Evolutionary conservation across 805 yeast genomes (phyloP), one percentile per base, ranked within the genome.

Genomic region (Clavispora santaluciae): DNA sequence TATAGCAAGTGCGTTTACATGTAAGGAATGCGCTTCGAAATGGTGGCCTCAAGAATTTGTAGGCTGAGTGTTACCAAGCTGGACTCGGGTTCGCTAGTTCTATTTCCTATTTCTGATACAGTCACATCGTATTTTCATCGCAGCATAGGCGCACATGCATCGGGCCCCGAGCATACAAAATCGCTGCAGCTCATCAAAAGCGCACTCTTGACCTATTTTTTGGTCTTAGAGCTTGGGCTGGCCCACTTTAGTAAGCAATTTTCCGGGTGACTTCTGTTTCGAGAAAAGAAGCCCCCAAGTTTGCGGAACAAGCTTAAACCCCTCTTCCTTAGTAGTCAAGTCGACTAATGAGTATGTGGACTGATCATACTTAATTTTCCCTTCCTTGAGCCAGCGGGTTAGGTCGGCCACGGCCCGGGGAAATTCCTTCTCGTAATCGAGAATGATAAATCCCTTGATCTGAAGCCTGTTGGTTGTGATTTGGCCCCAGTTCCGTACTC

Each of bases 381-480:
- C 56, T 28, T 51, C 48, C 13, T 48, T 31, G 30, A 50, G 38
- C 43, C 50, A 49, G 8, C 28, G 21, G 10, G 47, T 13, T 17
- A 58, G 40, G 6, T 41, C 41, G 6, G n/a, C 17, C 24, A 48
- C 38, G 4, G 51, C 56, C 34, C 45, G 42, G 7, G 22, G 36
- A 36, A 44, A 45, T n/a, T 37, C 25, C 11, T 33, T 30, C 5
- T 38, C 17, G 46, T 30, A 54, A 35, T 57, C 60, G 21, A 50
- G 36, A 3, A 56, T 45, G 25, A 56, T 45, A 40, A 54, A 59
- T 9, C 63, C 63, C 31, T 48, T 40, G 9, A 55, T 53, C 1
- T 36, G 40, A 21, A 81, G 57, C 54, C 84, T 69, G 54, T 70
- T 76, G 30, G 68, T 61, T 45, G 79, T 68, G 30, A 81, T 70